Base-by-base conservation (phyloP, 768 basidiomycete species). In the Austroboletus eburneus region DNA sequence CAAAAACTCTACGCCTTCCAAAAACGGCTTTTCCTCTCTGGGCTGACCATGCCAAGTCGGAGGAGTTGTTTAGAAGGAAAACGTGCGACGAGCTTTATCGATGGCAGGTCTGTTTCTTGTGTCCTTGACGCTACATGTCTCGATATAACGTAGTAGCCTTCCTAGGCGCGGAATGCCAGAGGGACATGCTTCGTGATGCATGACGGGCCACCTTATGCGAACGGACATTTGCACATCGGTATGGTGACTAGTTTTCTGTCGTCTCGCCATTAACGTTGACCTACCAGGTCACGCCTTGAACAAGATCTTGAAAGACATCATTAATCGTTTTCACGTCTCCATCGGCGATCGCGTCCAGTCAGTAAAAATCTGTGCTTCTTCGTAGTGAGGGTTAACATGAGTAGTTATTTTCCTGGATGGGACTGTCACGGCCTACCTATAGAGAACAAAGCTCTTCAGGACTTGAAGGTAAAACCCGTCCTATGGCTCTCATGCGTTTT, bases 361-460 rank as follows among this genome's bases (percentile, higher is more conserved):
- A 64, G 87, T 62, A 27, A 40, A 52, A 23, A 37, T 24, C n/a
- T 21, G 34, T 39, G 4, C 7, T 12, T 46, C 37, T 9, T 36
- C 24, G 18, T 3, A 0, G n/a, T 20, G 37, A 36, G 18, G 42
- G 50, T n/a, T n/a, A 34, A 51, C 23, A 32, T 13, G 2, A 24
- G 29, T 24, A 97, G 95, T 58, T 97, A 94, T 68, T 67, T 88
- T 13, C 94, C 95, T 29, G 95, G 95, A 9, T 99, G 92, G 91
- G 95, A 99, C 59, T 98, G 95, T 58, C 95, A 99, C 63, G 95
- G 95, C 6, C 79, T 97, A 12, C 95, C 95, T 0, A 97, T 98
- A 50, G 95, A 98, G 64, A 91, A 91, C 55, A 97, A 96, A 59
- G 89, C 93, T 0, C 69, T 99, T 29, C 73, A 85, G 49, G 78